phyloP scores from a whole-genome alignment of 1,284 basidiomycete species.

The Neolentinus lepideus region DNA sequence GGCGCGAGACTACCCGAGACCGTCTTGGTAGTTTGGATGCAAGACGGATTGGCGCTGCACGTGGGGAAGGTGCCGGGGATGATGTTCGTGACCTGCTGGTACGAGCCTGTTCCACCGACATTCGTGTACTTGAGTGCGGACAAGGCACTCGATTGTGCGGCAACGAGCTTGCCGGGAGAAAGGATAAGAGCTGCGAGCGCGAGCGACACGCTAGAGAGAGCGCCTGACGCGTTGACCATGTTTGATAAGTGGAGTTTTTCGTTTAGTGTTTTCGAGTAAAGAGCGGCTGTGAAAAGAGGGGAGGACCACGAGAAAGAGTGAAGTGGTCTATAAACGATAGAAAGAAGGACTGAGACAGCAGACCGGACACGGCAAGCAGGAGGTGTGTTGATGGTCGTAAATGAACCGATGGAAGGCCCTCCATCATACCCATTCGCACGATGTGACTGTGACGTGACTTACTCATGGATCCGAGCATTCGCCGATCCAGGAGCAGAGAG shows the following conservation, averaged over 20 bases:
- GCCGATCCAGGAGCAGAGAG: neutral
- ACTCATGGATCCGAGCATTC: neutral
- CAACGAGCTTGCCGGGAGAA: slow-evolving; percentile 9
- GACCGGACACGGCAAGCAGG: neutral
- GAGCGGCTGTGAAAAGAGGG: neutral
- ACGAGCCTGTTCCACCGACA: slow-evolving; percentile 21
- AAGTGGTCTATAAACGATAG: neutral
- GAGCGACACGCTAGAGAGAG: neutral
- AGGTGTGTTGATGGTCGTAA: neutral
- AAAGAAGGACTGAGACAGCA: neutral
- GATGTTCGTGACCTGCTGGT: slow-evolving; percentile 23
- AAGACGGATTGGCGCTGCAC: slow-evolving; percentile 16
- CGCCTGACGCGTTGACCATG: neutral
- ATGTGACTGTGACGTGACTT: neutral
- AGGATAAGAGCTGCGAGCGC: neutral
- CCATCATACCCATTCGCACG: neutral
- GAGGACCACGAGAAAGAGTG: neutral
- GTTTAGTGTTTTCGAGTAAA: neutral
- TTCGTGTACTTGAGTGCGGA: slow-evolving; percentile 21
- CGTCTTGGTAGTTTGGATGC: neutral
- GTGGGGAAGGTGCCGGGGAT: slow-evolving; percentile 18
- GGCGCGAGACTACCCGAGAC: slow-evolving; percentile 20
- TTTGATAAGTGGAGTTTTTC: neutral
- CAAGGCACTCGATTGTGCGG: slow-evolving; percentile 15
- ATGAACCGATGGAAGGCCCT: neutral